Conservation (phyloP, 768 basidiomycete species). For the Melanogaster broomeanus region DNA sequence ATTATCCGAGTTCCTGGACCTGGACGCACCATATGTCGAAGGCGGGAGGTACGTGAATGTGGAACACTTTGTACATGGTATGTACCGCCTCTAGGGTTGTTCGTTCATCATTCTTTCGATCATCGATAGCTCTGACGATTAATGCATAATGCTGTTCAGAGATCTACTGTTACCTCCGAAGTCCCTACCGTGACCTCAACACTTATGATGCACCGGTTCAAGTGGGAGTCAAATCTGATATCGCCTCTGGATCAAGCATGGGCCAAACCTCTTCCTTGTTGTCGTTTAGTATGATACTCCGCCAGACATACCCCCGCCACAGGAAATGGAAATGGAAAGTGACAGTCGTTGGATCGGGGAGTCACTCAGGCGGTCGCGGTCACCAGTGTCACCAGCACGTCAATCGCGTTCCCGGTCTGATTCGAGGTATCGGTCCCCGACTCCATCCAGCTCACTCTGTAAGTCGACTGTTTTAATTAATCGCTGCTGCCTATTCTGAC, state of each 20-base stretch:
- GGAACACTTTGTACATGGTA: conserved; percentile 94
- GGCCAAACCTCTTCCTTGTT: conserved; percentile 4
- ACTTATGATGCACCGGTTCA: conserved; percentile 83
- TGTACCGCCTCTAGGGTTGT: conserved; percentile 19
- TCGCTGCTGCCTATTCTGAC: not conserved
- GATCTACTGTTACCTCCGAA: conserved; percentile 85
- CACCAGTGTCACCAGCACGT: no score
- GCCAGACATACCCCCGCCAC: conserved; percentile 40
- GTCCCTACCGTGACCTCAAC: conserved; percentile 83
- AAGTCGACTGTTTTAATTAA: not conserved
- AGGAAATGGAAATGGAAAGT: conserved; percentile 21
- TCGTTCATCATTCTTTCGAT: no score
- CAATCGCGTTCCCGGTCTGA: no score
- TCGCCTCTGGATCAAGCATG: not conserved
- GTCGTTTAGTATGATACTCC: conserved; percentile 59
- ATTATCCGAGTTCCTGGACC: conserved; percentile 86
- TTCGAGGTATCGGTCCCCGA: no score
- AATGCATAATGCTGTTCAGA: conserved; percentile 45
- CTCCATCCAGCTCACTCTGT: conserved; percentile 21
- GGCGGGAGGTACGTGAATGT: conserved; percentile 68
- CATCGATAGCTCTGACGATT: not conserved
- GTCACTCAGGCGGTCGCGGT: no score
- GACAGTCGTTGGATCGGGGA: no score
- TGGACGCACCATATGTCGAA: conserved; percentile 58
- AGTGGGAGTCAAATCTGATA: conserved; percentile 41